A percentile compares a stretch with the other conserved stretches of the same genome.
Evolutionary conservation across 2,329 filamentous ascomycete species (phyloP).

Genomic region (Xylariaceae sp.): DNA sequence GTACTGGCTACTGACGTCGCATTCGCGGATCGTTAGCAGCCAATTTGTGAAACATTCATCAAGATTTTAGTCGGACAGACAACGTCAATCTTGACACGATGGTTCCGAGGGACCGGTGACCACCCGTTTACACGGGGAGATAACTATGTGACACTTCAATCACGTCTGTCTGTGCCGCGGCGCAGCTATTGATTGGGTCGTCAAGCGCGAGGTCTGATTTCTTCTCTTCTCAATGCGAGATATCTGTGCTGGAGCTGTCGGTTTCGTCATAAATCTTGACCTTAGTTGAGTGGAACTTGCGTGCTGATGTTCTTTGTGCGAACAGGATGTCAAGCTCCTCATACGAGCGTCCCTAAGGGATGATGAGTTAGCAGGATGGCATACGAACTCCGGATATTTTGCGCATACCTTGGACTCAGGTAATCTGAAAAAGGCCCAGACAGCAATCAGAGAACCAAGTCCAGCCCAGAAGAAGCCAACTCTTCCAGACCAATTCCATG

Average conservation of each 20-base stretch:
- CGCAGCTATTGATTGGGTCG: too few relatives aligned
- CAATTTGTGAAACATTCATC: too few relatives aligned
- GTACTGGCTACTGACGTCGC: too few relatives aligned
- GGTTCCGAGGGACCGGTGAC: too few relatives aligned
- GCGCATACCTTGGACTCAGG: conserved; percentile 41
- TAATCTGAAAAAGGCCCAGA: conserved; percentile 62
- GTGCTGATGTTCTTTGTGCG: background rate
- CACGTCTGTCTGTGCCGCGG: too few relatives aligned
- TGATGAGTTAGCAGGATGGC: background rate
- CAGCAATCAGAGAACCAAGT: conserved; percentile 49
- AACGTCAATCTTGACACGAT: too few relatives aligned
- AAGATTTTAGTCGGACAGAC: too few relatives aligned
- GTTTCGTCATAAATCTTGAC: background rate
- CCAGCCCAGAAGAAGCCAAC: conserved; percentile 27
- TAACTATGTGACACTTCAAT: too few relatives aligned
- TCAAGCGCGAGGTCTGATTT: too few relatives aligned
- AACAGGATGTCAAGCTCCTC: conserved; percentile 1
- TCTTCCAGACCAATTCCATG: conserved; percentile 32
- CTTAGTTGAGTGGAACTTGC: background rate
- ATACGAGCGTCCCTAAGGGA: background rate
- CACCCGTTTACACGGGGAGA: too few relatives aligned
- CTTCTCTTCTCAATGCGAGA: too few relatives aligned
- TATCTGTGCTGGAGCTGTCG: background rate
- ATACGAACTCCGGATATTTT: background rate
- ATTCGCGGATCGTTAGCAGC: too few relatives aligned